Base-by-base conservation (phyloP, 352 stramenopile genomes). In the Globisporangium canariense region DNA sequence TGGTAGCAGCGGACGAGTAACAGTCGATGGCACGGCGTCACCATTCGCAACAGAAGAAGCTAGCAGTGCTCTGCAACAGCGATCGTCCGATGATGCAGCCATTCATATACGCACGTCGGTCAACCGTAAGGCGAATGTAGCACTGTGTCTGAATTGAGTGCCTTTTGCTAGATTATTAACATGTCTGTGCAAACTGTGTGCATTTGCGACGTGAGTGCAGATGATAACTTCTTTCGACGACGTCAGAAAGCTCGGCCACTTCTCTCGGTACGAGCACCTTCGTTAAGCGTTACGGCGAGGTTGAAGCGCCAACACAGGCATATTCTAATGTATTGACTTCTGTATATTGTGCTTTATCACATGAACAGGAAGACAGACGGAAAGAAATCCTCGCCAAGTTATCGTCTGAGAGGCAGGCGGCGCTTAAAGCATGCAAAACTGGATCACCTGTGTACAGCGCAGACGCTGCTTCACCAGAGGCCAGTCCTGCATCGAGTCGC, bases 311-410 rank as follows among this genome's bases (percentile, higher is more conserved):
- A 40, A 10, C 11, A 40, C 7, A 8, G 3, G 11, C 34, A 3
- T 10, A 11, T 40, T 10, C 41, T 47, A 20, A 47, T 2, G 2
- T 16, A 20, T 18, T 20, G 41, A 47, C 16, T 47, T 46, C 3
- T 47, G 41, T 47, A 8, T 50, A 9, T 49, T 20, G 1, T 16
- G 25, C 18, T 38, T n/a, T 14, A 22, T 6, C 16, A 13, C 7
- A 11, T 58, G 53, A n/a, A 30, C 58, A 89, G 77, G 80, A 89
- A 65, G 75, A 89, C 20, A 65, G 84, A 49, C 58, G 84, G 36
- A 73, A 73, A 34, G 77, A 91, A 46, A 90, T 93, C 52, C 64
- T 93, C 14, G 70, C 75, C 10, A 93, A 90, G 61, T 55, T 93
- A 7, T 88, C 79, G 0, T 70, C 76, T 0, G 82, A 91, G 43